Conservation (phyloP, 768 basidiomycete species). For the Lactarius hatsudake region DNA sequence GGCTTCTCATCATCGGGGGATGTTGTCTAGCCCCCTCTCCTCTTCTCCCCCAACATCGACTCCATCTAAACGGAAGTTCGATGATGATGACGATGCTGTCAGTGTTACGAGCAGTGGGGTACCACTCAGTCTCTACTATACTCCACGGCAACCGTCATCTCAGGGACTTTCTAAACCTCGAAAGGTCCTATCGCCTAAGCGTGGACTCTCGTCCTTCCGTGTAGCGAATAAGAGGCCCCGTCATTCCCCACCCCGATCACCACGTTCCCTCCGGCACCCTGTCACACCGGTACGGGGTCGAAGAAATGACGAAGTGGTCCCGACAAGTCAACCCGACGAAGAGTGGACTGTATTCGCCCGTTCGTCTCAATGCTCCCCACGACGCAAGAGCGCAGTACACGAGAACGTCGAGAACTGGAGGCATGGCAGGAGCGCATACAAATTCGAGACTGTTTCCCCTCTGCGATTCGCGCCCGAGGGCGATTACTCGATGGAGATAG, state of each 20-base stretch:
- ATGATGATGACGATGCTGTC: not conserved
- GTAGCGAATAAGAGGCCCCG: conserved; percentile 8
- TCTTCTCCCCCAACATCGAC: not conserved
- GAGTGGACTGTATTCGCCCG: conserved; percentile 18
- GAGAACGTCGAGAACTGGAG: conserved; percentile 24
- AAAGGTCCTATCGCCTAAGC: not conserved
- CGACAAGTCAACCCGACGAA: conserved; percentile 24
- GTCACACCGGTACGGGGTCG: conserved; percentile 10
- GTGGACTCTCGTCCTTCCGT: not conserved
- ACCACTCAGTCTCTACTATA: conserved; percentile 26
- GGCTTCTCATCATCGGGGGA: not conserved
- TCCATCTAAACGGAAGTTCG: conserved; percentile 22
- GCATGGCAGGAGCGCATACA: conserved; percentile 19
- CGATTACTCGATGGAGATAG: conserved; percentile 19
- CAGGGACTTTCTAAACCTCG: not conserved
- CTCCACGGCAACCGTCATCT: conserved; percentile 6
- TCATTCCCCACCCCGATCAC: not conserved
- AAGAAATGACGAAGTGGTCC: conserved; percentile 9
- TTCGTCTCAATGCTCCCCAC: conserved; percentile 1
- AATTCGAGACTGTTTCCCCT: conserved; percentile 3
- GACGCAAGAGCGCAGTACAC: not conserved
- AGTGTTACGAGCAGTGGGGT: conserved; percentile 18
- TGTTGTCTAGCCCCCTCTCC: not conserved
- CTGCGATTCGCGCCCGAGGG: conserved; percentile 3
- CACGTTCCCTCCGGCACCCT: not conserved